Conservation (phyloP, 306 rosid genomes). For the Chamaecrista fasciculata region DNA sequence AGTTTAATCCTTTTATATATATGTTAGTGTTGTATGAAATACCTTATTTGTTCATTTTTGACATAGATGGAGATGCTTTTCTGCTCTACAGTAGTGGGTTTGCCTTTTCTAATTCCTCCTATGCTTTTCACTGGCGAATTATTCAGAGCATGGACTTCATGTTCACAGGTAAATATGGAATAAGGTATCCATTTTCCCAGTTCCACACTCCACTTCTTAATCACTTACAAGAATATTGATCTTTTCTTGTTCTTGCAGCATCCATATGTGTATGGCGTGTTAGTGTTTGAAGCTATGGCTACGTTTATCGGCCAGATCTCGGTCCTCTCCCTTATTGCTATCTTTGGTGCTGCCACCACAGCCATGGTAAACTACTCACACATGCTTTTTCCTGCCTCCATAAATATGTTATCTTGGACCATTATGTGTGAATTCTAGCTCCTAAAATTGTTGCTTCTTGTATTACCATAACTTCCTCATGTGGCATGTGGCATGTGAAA, state of each 20-base stretch:
- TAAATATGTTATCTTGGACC: constrained; percentile 30
- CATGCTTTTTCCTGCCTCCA: constrained; percentile 24
- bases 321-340: constrained; percentile 88
- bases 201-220: background rate
- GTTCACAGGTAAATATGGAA: constrained; percentile 68
- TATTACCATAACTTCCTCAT: background rate
- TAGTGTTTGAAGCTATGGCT: constrained; percentile 93
- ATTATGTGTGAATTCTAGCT: background rate
- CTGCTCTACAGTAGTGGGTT: constrained; percentile 88
- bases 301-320: constrained; percentile 91
- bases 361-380: constrained; percentile 73
- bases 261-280: constrained; percentile 85
- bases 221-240: constrained; percentile 10
- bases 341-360: constrained; percentile 95
- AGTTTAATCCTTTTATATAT: too few species aligned
- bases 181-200: background rate
- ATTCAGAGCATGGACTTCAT: constrained; percentile 91
- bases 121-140: constrained; percentile 94
- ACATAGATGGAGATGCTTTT: constrained; percentile 96
- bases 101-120: constrained; percentile 95
- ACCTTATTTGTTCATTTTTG: constrained; percentile 18
- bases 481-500: background rate
- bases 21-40: background rate
- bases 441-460: constrained; percentile 13
- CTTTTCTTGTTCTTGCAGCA: constrained; percentile 61